A percentile compares a stretch with the other conserved stretches of the same genome.
phyloP scores from a whole-genome alignment of 2,329 filamentous ascomycete genomes.

The Aspergillus neoniger region DNA sequence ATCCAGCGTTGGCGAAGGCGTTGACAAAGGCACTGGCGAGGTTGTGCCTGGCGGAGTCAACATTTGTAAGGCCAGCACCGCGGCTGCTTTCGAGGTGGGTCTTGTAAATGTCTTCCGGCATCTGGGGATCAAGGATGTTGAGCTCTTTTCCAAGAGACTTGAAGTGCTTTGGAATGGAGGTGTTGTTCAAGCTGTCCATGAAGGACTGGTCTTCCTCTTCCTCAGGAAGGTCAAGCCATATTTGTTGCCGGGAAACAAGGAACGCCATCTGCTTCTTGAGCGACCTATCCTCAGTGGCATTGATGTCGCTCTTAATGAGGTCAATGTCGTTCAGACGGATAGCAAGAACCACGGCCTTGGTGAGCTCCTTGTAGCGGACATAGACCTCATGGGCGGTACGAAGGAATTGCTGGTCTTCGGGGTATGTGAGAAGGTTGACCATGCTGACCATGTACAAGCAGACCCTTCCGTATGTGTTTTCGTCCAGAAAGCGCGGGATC shows the following conservation, averaged over 20 bases:
- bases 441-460: conserved; percentile 99
- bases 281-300: conserved; percentile 74
- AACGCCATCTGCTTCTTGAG: conserved; percentile 94
- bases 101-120: conserved; percentile 98
- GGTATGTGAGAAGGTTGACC: conserved; percentile 95
- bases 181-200: conserved; percentile 82
- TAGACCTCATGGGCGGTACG: conserved; percentile 92
- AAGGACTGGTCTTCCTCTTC: conserved; percentile 72
- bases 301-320: conserved; percentile 79
- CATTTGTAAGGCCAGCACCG: conserved; percentile 88
- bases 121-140: conserved; percentile 95
- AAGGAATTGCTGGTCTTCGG: conserved; percentile 94
- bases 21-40: conserved; percentile 96
- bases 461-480: conserved; percentile 88
- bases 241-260: conserved; percentile 86
- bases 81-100: conserved; percentile 95
- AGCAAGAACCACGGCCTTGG: conserved; percentile 90
- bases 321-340: conserved; percentile 88
- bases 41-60: conserved; percentile 94
- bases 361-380: conserved; percentile 85
- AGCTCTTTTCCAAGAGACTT: conserved; percentile 92
- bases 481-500: conserved; percentile 84
- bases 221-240: conserved; percentile 71
- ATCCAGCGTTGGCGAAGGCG: conserved; percentile 94
- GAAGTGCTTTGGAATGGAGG: conserved; percentile 86